These are phyloP conservation scores for Capsella bursapastoris DNA, from an alignment of 345 rosid genomes.

Conservation along the genomic window DNA sequence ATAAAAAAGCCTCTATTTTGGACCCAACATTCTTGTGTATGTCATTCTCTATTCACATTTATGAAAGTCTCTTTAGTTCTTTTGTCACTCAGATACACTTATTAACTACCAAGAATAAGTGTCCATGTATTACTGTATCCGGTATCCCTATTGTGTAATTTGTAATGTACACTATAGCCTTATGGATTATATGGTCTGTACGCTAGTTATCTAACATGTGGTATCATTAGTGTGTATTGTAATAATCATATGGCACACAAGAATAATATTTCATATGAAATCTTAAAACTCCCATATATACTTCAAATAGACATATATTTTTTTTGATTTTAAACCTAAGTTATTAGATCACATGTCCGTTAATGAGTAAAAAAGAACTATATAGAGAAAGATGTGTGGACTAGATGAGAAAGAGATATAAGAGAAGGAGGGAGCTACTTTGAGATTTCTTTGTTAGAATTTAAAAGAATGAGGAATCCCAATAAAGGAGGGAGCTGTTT, in stretches of 20 bases:
- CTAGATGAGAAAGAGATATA: not conserved
- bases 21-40: constrained; percentile 61
- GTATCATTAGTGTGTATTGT: not conserved
- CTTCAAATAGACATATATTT: too few species aligned
- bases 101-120: not conserved
- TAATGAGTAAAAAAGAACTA: not conserved
- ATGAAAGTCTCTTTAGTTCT: constrained; percentile 36
- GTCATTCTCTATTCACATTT: constrained; percentile 49
- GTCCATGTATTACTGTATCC: not conserved
- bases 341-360: too few species aligned
- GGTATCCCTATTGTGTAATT: not conserved
- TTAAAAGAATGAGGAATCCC: constrained; percentile 69
- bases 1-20: constrained; percentile 61
- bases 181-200: not conserved
- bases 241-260: not conserved
- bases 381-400: not conserved
- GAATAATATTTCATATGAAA: not conserved
- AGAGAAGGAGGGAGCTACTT: constrained; percentile 5
- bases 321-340: too few species aligned
- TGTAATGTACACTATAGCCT: constrained; percentile 13
- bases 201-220: not conserved
- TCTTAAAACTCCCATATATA: too few species aligned
- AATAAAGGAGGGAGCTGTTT: constrained; percentile 54
- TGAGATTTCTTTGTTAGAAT: constrained; percentile 6
- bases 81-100: constrained; percentile 36